phyloP scores from a whole-genome alignment of 257 asterid genomes.

The Solanum pennellii region DNA sequence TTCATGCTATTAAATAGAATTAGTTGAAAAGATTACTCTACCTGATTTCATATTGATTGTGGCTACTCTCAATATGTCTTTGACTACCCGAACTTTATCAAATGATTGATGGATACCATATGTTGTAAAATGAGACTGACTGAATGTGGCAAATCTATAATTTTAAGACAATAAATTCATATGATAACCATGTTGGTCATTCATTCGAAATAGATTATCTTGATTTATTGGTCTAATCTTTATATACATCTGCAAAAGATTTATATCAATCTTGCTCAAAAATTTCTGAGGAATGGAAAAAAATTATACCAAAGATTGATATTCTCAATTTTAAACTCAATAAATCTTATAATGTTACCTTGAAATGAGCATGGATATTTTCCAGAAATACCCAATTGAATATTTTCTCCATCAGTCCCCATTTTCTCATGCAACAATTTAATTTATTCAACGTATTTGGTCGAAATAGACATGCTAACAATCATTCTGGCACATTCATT shows the following conservation, averaged over 20 bases:
- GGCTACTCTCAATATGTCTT: no score
- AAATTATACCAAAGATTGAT: no score
- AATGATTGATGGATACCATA: no score
- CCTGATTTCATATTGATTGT: no score
- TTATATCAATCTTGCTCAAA: no score
- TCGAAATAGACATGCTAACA: no score
- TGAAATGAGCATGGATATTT: background rate
- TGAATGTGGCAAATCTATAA: background rate
- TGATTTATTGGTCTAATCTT: no score
- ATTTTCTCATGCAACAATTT: background rate
- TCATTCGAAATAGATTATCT: background rate
- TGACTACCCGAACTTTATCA: no score
- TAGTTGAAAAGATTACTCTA: no score
- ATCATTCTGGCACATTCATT: background rate
- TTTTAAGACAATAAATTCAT: background rate
- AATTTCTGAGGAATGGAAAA: background rate
- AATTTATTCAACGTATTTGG: background rate
- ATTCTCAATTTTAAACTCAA: background rate
- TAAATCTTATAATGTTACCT: background rate
- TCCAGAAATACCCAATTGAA: background rate
- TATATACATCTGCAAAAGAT: no score
- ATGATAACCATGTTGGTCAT: background rate
- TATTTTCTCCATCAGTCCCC: background rate
- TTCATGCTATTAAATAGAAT: no score
- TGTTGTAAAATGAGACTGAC: background rate